Conservation (phyloP, 2,329 filamentous ascomycete genomes). For the Volutella citrinella region DNA sequence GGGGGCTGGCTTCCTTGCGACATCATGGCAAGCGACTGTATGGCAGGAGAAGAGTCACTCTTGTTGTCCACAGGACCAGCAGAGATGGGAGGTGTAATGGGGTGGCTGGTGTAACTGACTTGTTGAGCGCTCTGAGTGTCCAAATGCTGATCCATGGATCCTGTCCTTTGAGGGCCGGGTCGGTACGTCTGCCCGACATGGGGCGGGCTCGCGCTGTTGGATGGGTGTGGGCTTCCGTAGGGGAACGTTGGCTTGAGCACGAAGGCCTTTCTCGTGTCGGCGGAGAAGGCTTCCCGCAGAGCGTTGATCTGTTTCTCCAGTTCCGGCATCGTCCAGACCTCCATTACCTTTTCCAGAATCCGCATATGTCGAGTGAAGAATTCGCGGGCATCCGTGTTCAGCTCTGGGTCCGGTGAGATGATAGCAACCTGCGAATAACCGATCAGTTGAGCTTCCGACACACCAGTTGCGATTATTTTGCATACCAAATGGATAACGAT, state of each 20-base stretch:
- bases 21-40: conserved; percentile 72
- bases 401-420: conserved; percentile 85
- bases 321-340: conserved; percentile 83
- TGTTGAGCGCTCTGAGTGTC: conserved; percentile 51
- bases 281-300: conserved; percentile 86
- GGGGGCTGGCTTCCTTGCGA: conserved; percentile 55
- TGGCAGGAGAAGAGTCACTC: conserved; percentile 71
- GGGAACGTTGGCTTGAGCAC: conserved; percentile 85
- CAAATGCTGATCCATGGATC: conserved; percentile 53
- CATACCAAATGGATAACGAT: conserved; percentile 86
- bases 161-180: conserved; percentile 42
- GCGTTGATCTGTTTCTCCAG: conserved; percentile 88
- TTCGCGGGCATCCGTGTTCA: conserved; percentile 79
- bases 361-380: conserved; percentile 95
- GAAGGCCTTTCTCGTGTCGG: conserved; percentile 79
- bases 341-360: conserved; percentile 80
- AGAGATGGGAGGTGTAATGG: conserved; percentile 79
- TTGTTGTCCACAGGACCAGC: conserved; percentile 70
- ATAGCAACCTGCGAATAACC: conserved; percentile 87
- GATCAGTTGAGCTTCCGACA: too few relatives aligned
- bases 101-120: conserved; percentile 67
- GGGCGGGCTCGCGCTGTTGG: conserved; percentile 61
- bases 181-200: conserved; percentile 49
- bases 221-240: conserved; percentile 73
- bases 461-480: conserved; percentile 5